Base-by-base conservation (phyloP, 2,329 filamentous ascomycete genomes). In the Anisogramma anomala region DNA sequence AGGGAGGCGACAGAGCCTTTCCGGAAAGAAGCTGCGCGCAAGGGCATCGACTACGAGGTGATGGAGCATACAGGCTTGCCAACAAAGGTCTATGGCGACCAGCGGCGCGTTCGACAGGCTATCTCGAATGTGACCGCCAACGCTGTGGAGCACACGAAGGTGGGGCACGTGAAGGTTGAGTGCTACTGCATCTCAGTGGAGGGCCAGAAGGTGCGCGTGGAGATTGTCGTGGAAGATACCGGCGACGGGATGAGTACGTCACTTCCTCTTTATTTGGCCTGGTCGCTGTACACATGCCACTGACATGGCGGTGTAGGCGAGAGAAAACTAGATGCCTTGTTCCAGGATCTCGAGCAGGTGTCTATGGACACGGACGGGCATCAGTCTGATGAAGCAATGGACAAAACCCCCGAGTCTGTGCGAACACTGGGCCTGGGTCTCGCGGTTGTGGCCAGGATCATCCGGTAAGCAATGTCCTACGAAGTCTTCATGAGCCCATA, bases 91-190 rank as follows among this genome's bases (percentile, higher is more conserved):
- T 69, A 84, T 37, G 87, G 88, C 3, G 87, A 94, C 55, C 80
- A 82, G 50, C 71, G 84, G 38, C 76, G 81, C 34, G 72, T 94
- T n/a, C 73, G 87, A 7, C 86, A 94, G 55, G 83, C 79, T 0
- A 77, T 94, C 15, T 79, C 81, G 2, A 94, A 94, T 47, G 65
- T 94, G 18, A 82, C 79, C 1, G 83, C 85, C 8, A 94, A 94
- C 53, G 87, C 87, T 0, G 75, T 94, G 17, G 78, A 91, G 49
- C 75, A 89, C 52, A 94, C 87, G 0, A 63, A 62, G 0, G 45
- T 65, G 22, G 87, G 87, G 0, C 71, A 66, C 9, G 73, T 94
- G 15, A 77, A 66, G 22, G 70, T 94, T 0, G 83, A 91, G 45
- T 66, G 79, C 15, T 84, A 79, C 55, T 67, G 81, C 5, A 66